Conservation (phyloP, 2,329 filamentous ascomycete species). For the Ophiostoma sp. region DNA sequence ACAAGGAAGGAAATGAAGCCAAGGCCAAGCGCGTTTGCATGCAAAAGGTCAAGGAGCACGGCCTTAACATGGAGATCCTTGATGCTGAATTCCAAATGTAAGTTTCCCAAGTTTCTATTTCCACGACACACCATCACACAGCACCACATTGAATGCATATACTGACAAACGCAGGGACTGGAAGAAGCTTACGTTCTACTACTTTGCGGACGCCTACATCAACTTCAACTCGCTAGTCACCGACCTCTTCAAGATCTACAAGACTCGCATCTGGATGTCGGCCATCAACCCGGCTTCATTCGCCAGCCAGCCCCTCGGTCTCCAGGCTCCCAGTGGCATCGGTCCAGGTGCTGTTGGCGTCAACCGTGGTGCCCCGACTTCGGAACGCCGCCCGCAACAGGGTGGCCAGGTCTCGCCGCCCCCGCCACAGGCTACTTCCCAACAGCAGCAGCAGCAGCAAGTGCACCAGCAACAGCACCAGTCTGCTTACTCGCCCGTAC, state of each 20-base stretch:
- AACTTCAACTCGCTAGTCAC: conserved; percentile 98
- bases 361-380: conserved; percentile 48
- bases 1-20: conserved; percentile 96
- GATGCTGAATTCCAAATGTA: conserved; percentile 99
- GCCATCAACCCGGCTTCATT: conserved; percentile 98
- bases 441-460: conserved; percentile 25
- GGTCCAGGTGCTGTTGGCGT: conserved; percentile 66
- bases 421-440: background rate
- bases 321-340: conserved; percentile 68
- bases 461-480: conserved; percentile 19
- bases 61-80: conserved; percentile 92
- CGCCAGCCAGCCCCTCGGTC: conserved; percentile 71
- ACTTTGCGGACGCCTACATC: conserved; percentile 96
- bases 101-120: conserved; percentile 39
- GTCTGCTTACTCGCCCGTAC: conserved; percentile 6
- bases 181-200: conserved; percentile 99
- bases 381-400: conserved; percentile 47
- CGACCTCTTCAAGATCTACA: conserved; percentile 98
- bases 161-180: conserved; percentile 69
- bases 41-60: conserved; percentile 93
- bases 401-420: conserved; percentile 18
- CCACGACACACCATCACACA: background rate
- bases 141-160: background rate
- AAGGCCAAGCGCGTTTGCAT: conserved; percentile 97
- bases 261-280: conserved; percentile 99